These are phyloP conservation scores for Spirogloea muscicola DNA, from an alignment of 139 green algal genomes.

Conservation along the genomic window DNA sequence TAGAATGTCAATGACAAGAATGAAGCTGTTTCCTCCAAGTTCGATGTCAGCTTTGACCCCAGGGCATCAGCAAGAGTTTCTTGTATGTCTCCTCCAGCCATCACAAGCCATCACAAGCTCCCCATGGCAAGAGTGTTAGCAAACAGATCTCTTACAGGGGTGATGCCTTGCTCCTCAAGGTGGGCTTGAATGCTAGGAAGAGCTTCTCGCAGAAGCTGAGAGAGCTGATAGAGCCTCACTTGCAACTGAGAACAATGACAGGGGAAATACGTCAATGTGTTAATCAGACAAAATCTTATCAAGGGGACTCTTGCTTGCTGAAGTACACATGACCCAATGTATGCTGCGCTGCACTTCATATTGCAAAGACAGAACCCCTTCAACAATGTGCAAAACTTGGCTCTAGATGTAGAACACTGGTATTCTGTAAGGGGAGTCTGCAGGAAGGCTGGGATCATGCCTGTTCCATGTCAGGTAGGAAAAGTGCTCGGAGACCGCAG, in stretches of 20 bases:
- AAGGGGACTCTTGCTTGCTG: neutral
- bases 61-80: neutral
- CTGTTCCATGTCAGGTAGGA: slow-evolving; percentile 49
- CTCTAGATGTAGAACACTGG: neutral
- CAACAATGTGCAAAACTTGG: neutral
- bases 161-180: slow-evolving; percentile 62
- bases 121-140: neutral
- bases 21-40: neutral
- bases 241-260: slow-evolving; percentile 34
- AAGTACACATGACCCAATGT: neutral
- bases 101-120: too few species aligned
- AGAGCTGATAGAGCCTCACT: slow-evolving; percentile 46
- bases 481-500: slow-evolving; percentile 31
- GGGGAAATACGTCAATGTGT: too few species aligned
- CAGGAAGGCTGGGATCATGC: slow-evolving; percentile 4
- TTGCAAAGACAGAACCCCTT: too few species aligned
- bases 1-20: too few species aligned
- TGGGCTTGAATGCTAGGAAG: slow-evolving; percentile 35
- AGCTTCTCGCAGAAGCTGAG: slow-evolving; percentile 31
- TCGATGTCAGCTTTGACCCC: neutral
- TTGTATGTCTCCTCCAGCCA: too few species aligned
- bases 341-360: too few species aligned
- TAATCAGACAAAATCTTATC: too few species aligned
- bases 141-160: slow-evolving; percentile 40
- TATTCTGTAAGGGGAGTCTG: too few species aligned